Evolutionary conservation across 1,139 yeast species (phyloP), one percentile per base, ranked within the genome.

Genomic region (Suhomyces coccinellae): DNA sequence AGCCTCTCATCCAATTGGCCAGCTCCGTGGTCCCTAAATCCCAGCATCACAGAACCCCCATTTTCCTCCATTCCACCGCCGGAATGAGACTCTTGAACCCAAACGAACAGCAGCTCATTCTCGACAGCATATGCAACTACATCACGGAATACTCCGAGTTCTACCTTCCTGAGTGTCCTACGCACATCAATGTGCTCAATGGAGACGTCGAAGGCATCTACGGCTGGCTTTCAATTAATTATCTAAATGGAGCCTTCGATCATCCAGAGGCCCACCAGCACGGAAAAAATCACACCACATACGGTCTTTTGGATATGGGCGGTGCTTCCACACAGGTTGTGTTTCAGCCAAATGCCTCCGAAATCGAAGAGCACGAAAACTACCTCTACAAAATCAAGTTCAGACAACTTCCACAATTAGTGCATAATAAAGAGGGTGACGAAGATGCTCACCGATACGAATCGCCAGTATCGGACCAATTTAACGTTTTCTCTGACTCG

Each of bases 291-390:
- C 83, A 79, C 50, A 67, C 77, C 22, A 82, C 95, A 0, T 85
- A 80, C 55, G 96, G 96, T 2, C 71, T 87, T 31, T 63, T 88
- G 49, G 95, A 87, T 53, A 84, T 88, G 90, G 96, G 96, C 4
- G 96, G 96, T 0, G 95, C 95, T 0, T 85, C 93, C 1, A 84
- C 95, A 0, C 96, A 88, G 59, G 80, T 88, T 31, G 87, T 89
- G 0, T 87, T 86, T 60, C 86, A 81, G 52, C 95, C 95, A 0
- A 79, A 80, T 54, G 48, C 66, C 15, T 71, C 84, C 0, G 87
- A 83, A 51, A 67, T 71, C 12, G 66, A 63, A 6, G 80, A 79
- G 45, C 85, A 83, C 53, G 61, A 69, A 43, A 80, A 82, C 45
- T 79, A 78, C 41, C 62, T 87, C 45, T 80, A 77, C 56, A 67